Percentiles rank a stretch among this genome's conserved stretches.
Conservation (phyloP, 164 flowering plant genomes). For the Chimonanthus salicifolius region DNA sequence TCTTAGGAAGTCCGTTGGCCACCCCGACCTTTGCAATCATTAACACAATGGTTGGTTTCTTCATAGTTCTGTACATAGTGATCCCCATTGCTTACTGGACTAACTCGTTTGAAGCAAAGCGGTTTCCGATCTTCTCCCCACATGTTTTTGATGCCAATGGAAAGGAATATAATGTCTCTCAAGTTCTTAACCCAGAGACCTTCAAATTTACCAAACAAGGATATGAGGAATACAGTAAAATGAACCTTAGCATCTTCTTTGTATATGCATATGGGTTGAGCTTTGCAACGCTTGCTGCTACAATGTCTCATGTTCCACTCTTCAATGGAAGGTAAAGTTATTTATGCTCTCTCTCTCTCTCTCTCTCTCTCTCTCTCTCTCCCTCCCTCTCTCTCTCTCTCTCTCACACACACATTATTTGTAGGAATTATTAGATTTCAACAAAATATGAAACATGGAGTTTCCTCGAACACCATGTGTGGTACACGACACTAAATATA, state of each 20-base stretch:
- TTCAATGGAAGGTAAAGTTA: constrained; percentile 33
- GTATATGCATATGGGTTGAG: constrained; percentile 37
- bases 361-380: too few relatives aligned
- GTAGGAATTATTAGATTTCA: too few relatives aligned
- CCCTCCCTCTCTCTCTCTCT: too few relatives aligned
- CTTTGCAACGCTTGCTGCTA: constrained; percentile 51
- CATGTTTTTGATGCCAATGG: constrained; percentile 40
- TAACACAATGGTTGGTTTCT: constrained; percentile 35
- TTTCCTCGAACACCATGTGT: neutral
- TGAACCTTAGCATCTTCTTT: constrained; percentile 44
- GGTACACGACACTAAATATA: neutral
- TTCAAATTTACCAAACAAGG: constrained; percentile 27
- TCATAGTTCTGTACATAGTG: constrained; percentile 30
- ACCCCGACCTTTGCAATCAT: constrained; percentile 48
- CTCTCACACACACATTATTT: too few relatives aligned
- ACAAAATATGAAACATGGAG: neutral
- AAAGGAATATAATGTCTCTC: constrained; percentile 26
- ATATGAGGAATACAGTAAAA: constrained; percentile 40
- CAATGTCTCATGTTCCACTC: constrained; percentile 52
- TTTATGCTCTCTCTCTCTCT: neutral
- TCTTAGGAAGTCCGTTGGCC: constrained; percentile 49
- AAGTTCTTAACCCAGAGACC: constrained; percentile 20
- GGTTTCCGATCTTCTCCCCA: constrained; percentile 49
- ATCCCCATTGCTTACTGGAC: constrained; percentile 52
- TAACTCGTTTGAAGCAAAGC: constrained; percentile 41